Percentiles rank a stretch among this genome's conserved stretches.
These are phyloP conservation scores for Phialemonium atrogriseum DNA, from an alignment of 2,329 filamentous ascomycete genomes.

Conservation along the genomic window DNA sequence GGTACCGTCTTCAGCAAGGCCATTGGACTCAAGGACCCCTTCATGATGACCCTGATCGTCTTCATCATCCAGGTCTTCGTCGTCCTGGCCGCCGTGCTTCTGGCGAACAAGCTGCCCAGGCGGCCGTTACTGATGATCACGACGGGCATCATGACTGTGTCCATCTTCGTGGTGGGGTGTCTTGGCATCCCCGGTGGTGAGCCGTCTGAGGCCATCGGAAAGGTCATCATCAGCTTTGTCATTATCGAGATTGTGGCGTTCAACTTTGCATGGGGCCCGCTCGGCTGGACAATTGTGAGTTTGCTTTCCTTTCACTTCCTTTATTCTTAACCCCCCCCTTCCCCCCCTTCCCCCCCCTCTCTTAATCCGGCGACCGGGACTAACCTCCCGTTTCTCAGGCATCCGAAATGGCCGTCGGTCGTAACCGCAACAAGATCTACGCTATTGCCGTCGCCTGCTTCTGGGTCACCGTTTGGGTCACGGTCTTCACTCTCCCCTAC, in stretches of 20 bases:
- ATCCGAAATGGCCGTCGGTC: conserved; percentile 37
- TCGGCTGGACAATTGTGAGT: conserved; percentile 28
- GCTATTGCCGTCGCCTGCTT: conserved; percentile 32
- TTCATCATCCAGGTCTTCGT: conserved; percentile 34
- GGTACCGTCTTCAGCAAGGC: conserved; percentile 32
- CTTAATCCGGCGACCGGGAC: too few species aligned
- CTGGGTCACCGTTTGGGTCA: conserved; percentile 32
- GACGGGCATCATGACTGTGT: conserved; percentile 27
- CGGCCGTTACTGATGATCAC: conserved; percentile 28
- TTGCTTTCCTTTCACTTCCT: too few species aligned
- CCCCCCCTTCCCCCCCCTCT: too few species aligned
- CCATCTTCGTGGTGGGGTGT: conserved; percentile 32
- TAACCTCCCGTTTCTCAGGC: conserved; percentile 14
- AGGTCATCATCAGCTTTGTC: conserved; percentile 31
- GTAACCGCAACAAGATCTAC: conserved; percentile 38
- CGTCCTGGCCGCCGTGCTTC: conserved; percentile 27
- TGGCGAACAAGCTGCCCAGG: conserved; percentile 30
- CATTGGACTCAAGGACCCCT: conserved; percentile 31
- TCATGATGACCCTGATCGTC: conserved; percentile 31
- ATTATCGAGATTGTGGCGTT: conserved; percentile 34
- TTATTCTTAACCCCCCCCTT: too few species aligned
- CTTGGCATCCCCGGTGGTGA: conserved; percentile 25
- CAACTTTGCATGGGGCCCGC: conserved; percentile 35
- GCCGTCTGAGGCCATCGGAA: conserved; percentile 20
- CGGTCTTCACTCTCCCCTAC: conserved; percentile 29